Percentiles rank a stretch among this genome's conserved stretches.
These are phyloP conservation scores for Rhynchosporium secalis DNA, from an alignment of 2,329 filamentous ascomycete genomes.

Conservation along the genomic window DNA sequence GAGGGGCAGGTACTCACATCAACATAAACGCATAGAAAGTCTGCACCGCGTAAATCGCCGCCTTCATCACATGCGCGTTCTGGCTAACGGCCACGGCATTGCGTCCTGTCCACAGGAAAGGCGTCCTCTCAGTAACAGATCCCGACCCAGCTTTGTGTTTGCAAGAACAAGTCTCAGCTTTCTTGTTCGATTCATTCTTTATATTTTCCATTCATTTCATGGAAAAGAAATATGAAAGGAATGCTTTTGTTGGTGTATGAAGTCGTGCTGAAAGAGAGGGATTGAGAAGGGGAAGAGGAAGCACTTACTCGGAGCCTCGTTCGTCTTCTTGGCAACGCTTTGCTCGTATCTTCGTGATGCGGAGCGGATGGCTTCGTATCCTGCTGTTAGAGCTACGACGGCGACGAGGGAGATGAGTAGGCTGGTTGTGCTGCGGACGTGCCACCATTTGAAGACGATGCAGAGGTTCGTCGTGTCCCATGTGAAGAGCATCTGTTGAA, in stretches of 20 bases:
- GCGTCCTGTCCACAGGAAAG: constrained; percentile 72
- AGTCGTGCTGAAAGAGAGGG: constrained; percentile 9
- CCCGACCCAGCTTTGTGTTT: constrained; percentile 19
- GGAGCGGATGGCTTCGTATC: constrained; percentile 87
- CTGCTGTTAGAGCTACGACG: constrained; percentile 81
- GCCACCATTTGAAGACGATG: constrained; percentile 93
- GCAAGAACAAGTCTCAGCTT: constrained; percentile 34
- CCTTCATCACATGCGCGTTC: constrained; percentile 76
- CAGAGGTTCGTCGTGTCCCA: constrained; percentile 94
- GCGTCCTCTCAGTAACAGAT: constrained; percentile 59
- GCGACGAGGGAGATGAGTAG: constrained; percentile 81
- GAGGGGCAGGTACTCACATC: constrained; percentile 68
- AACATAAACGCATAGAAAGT: constrained; percentile 99
- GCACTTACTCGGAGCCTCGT: constrained; percentile 36
- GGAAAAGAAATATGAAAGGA: constrained; percentile 4
- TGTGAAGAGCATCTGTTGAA: constrained; percentile 92
- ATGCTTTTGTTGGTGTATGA: neutral
- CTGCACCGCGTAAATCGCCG: constrained; percentile 82
- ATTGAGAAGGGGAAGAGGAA: neutral
- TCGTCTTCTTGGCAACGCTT: constrained; percentile 35
- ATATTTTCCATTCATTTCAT: constrained; percentile 4
- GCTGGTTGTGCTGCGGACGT: constrained; percentile 70
- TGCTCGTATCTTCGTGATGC: constrained; percentile 75
- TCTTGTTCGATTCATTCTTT: constrained; percentile 4
- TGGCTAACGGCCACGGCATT: constrained; percentile 61